Conservation (phyloP, 768 basidiomycete genomes). For the Artomyces pyxidatus region DNA sequence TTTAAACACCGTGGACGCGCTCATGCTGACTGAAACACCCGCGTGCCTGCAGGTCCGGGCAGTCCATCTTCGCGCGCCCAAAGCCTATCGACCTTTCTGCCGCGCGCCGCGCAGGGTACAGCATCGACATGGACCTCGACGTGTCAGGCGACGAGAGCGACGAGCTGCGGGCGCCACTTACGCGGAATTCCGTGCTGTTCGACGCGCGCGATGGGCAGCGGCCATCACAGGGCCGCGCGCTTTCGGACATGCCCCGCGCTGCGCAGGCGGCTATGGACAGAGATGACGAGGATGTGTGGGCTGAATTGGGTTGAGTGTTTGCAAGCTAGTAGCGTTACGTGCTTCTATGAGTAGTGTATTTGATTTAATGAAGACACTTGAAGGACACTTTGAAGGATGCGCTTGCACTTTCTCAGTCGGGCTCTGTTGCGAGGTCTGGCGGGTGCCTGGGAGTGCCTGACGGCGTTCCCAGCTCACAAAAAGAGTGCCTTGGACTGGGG, state of each 20-base stretch:
- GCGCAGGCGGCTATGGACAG: conserved; percentile 46
- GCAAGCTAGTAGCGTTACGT: background rate
- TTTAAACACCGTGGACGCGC: conserved; percentile 8
- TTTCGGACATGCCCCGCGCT: conserved; percentile 53
- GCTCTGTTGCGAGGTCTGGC: too few species aligned
- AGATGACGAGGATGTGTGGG: conserved; percentile 54
- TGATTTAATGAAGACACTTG: too few species aligned
- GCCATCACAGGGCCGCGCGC: conserved; percentile 24
- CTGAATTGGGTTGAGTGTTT: conserved; percentile 1
- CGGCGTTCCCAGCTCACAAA: too few species aligned
- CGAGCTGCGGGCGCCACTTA: conserved; percentile 49
- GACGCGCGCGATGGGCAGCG: conserved; percentile 40
- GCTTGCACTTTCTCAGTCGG: too few species aligned
- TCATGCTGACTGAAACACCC: background rate
- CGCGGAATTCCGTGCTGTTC: conserved; percentile 55
- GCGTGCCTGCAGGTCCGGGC: conserved; percentile 58
- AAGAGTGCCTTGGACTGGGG: too few species aligned
- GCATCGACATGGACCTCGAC: conserved; percentile 66
- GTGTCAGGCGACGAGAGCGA: conserved; percentile 46
- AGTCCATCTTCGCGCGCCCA: conserved; percentile 81
- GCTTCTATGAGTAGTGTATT: too few species aligned
- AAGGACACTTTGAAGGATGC: too few species aligned
- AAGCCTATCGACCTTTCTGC: conserved; percentile 79
- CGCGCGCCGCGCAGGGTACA: conserved; percentile 56
- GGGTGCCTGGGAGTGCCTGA: background rate